Conservation (phyloP, 805 yeast species). For the Suhomyces sp. region DNA sequence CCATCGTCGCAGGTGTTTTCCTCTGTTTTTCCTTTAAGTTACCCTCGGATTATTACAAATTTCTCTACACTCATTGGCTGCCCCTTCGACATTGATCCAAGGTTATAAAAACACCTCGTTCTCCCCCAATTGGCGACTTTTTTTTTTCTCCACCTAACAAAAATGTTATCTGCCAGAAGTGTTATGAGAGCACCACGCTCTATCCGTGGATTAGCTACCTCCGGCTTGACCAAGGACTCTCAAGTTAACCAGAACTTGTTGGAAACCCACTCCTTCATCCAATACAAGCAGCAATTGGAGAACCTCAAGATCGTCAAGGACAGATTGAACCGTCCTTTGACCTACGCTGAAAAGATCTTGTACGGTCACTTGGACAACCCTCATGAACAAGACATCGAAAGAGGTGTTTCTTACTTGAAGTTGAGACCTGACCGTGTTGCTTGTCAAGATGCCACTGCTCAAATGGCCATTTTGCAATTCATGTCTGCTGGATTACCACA, state of each 20-base stretch:
- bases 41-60: conserved; percentile 17
- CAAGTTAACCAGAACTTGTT: conserved; percentile 77
- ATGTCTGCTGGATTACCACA: conserved; percentile 92
- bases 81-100: conserved; percentile 4
- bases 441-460: conserved; percentile 99
- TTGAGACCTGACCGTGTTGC: conserved; percentile 97
- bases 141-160: conserved; percentile 5
- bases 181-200: conserved; percentile 31
- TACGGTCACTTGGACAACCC: conserved; percentile 96
- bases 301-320: conserved; percentile 80
- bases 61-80: conserved; percentile 23
- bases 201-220: conserved; percentile 52
- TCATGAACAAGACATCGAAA: conserved; percentile 74
- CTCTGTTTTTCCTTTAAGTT: no score
- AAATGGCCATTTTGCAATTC: conserved; percentile 95
- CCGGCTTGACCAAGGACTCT: conserved; percentile 58
- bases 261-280: conserved; percentile 81
- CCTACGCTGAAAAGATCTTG: conserved; percentile 91
- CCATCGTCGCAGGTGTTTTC: neutral
- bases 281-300: conserved; percentile 88
- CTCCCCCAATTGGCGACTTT: neutral
- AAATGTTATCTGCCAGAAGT: conserved; percentile 44
- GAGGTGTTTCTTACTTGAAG: conserved; percentile 90
- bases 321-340: conserved; percentile 83
- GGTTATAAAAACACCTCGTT: conserved; percentile 5